Evolutionary conservation across 2,329 filamentous ascomycete genomes (phyloP), one percentile per base, ranked within the genome.

Genomic region (Kalmusia sp.): DNA sequence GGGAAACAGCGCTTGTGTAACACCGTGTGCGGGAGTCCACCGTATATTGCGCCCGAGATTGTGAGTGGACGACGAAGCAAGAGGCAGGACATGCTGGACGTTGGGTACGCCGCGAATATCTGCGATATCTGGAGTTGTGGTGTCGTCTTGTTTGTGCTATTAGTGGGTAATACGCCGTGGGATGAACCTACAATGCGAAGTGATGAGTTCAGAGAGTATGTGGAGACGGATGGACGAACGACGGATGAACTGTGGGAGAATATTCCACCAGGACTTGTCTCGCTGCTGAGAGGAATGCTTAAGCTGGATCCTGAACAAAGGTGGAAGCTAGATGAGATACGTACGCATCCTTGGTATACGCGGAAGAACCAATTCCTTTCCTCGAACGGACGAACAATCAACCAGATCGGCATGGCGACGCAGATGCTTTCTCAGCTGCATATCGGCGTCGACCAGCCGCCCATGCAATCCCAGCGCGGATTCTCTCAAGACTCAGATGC

Each of bases 71-170:
- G 76, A 48, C 63, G 70, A 40, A 79, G 77, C 51, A 71, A 72
- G 63, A 82, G 79, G 69, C 77, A 72, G 41, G 71, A 81, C 34
- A 64, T 81, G 31, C 76, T 82, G 46, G 78, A 82, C 22, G 66
- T 71, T 41, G 86, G 89, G 50, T 93, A 93, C 69, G 82, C 84
- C 25, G 87, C 93, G 6, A 91, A 97, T 57, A 77, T 91, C 35
- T 91, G 91, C 31, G 95, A 99, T 70, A 88, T 99, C 51, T 99
- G 96, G 96, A 97, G 93, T 14, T 97, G 93, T 65, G 95, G 95
- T 28, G 92, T 99, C 48, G 96, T 99, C n/a, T 81, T 99, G 3
- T 99, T 99, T 69, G 95, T 98, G 30, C 80, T 99, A 3, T 80
- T 99, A 3, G 92, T 96, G 1, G 95, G 95, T 8, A 99, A 99